phyloP scores from a whole-genome alignment of 495 filamentous ascomycete species.

The Astrocystis sublimbata region DNA sequence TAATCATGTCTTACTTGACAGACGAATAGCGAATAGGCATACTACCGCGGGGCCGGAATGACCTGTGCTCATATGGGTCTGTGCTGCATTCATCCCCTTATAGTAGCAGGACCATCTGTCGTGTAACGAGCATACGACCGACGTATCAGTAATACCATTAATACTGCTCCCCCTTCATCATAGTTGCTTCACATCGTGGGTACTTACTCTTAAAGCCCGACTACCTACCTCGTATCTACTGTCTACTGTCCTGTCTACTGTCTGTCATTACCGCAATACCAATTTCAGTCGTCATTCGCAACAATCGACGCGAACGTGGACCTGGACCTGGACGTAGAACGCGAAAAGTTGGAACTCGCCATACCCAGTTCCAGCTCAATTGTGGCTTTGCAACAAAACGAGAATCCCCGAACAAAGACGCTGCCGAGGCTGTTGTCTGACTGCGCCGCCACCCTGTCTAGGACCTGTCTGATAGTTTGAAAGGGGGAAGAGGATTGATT shows the following conservation, averaged over 20 bases:
- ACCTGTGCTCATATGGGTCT: background rate
- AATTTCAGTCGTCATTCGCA: background rate
- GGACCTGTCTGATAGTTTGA: too few species aligned
- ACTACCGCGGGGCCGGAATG: background rate
- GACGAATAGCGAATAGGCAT: background rate
- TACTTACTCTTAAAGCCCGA: background rate
- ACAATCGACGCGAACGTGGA: background rate
- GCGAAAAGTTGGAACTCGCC: too few species aligned
- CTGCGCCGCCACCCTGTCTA: background rate
- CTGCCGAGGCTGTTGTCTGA: background rate
- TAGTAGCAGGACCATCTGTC: background rate
- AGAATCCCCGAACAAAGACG: constrained; percentile 9
- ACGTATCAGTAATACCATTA: background rate
- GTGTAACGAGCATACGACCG: constrained; percentile 7
- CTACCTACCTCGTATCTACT: background rate
- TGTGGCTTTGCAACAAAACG: background rate
- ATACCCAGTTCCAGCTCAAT: background rate
- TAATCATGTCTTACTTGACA: too few species aligned
- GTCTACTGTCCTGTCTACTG: background rate
- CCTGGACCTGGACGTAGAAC: background rate
- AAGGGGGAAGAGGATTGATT: too few species aligned
- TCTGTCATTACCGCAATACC: constrained; percentile 2
- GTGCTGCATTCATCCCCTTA: constrained; percentile 6
- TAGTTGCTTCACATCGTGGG: too few species aligned
- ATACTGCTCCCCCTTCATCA: too few species aligned